Evolutionary conservation across 768 basidiomycete species (phyloP).

Genomic region (Pulveroboletus sp.): DNA sequence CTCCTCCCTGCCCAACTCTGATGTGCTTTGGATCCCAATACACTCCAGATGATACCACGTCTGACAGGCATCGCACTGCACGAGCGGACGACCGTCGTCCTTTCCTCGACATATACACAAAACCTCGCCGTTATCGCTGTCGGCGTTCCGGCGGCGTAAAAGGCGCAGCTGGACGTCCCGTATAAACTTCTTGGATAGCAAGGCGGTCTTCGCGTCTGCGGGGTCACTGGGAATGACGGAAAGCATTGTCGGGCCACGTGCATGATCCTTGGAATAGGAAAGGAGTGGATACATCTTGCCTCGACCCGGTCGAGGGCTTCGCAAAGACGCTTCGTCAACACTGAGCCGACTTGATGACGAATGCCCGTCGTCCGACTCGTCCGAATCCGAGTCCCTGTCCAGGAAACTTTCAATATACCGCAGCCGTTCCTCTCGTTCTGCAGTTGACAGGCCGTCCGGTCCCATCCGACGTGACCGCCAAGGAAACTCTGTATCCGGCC

Average conservation of each 20-base stretch:
- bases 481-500: slow-evolving; percentile 77
- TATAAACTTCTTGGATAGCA: slow-evolving; percentile 68
- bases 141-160: slow-evolving; percentile 38
- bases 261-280: slow-evolving; percentile 35
- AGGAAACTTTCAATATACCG: slow-evolving; percentile 67
- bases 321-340: slow-evolving; percentile 16
- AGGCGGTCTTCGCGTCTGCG: slow-evolving; percentile 69
- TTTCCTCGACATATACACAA: slow-evolving; percentile 64
- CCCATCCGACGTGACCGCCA: slow-evolving; percentile 66
- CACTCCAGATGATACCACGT: slow-evolving; percentile 82
- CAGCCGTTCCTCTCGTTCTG: slow-evolving; percentile 57
- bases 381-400: slow-evolving; percentile 64
- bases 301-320: slow-evolving; percentile 34
- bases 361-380: slow-evolving; percentile 32
- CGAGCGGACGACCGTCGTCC: slow-evolving; percentile 71
- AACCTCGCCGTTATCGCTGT: slow-evolving; percentile 45
- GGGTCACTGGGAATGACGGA: slow-evolving; percentile 59
- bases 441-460: slow-evolving; percentile 46
- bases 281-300: slow-evolving; percentile 60
- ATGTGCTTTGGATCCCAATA: slow-evolving; percentile 62
- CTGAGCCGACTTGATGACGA: slow-evolving; percentile 10
- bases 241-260: slow-evolving; percentile 10
- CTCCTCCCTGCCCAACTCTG: slow-evolving; percentile 69
- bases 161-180: slow-evolving; percentile 54
- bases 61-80: slow-evolving; percentile 78